Conservation (phyloP, 169 alveolate species). For the Eimeria acervulina region DNA sequence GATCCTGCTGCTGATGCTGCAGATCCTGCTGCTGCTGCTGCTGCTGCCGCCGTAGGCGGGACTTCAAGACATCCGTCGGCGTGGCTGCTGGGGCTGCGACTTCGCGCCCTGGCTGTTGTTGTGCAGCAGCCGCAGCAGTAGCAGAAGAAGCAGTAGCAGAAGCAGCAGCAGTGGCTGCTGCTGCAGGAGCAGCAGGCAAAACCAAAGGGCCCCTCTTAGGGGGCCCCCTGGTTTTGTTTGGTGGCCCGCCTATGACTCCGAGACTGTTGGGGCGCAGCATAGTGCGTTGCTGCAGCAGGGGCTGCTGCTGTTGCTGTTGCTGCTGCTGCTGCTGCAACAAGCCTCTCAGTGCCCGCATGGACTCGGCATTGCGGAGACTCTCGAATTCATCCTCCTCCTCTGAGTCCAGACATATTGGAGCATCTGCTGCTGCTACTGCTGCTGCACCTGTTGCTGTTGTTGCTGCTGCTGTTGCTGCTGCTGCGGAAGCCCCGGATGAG, state of each 20-base stretch:
- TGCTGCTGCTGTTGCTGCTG: not conserved
- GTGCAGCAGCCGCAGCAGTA: too few relatives aligned
- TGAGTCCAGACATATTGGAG: not conserved
- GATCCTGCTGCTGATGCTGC: too few relatives aligned
- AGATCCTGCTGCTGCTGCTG: too few relatives aligned
- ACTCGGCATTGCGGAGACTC: constrained; percentile 7
- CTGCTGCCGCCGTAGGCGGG: constrained; percentile 6
- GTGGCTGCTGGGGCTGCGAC: constrained; percentile 59
- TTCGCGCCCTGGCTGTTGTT: not conserved
- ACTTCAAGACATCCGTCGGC: not conserved
- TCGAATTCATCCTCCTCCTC: constrained; percentile 42
- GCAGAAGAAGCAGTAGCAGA: too few relatives aligned
- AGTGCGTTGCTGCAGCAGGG: too few relatives aligned
- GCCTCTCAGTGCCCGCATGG: constrained; percentile 17
- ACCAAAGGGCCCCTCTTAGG: too few relatives aligned
- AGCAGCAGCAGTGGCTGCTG: too few relatives aligned
- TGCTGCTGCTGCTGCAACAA: constrained; percentile 49
- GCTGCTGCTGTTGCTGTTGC: too few relatives aligned
- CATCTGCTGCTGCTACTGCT: constrained; percentile 29
- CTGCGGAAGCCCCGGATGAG: not conserved
- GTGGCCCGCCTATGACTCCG: too few relatives aligned
- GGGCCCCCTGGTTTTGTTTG: too few relatives aligned
- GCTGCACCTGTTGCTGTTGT: not conserved
- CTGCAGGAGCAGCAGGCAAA: too few relatives aligned
- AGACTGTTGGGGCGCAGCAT: too few relatives aligned